These are phyloP conservation scores for Aphanomyces invadans DNA, from an alignment of 352 stramenopile genomes.

Conservation along the genomic window DNA sequence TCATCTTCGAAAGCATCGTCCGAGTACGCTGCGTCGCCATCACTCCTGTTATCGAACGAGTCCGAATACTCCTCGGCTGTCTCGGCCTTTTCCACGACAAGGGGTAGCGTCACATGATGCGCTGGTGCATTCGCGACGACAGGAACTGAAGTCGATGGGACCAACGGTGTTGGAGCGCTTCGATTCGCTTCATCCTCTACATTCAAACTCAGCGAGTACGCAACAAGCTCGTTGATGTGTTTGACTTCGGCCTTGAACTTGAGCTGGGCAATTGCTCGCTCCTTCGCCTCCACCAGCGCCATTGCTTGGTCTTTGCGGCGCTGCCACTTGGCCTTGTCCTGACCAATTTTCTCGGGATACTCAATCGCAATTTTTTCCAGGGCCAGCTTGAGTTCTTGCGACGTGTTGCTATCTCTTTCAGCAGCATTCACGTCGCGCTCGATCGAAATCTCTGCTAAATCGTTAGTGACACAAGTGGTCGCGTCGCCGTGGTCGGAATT, in stretches of 20 bases:
- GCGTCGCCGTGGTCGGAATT: background rate
- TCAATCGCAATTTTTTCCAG: conserved; percentile 8
- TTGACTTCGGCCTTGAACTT: conserved; percentile 4
- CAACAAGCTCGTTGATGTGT: conserved; percentile 1
- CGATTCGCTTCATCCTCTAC: background rate
- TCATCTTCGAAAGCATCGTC: conserved; percentile 1
- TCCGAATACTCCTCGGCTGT: conserved; percentile 9
- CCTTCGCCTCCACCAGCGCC: conserved; percentile 15
- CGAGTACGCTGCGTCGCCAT: background rate
- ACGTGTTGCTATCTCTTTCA: conserved; percentile 18
- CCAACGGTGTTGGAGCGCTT: background rate
- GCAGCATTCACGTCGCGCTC: background rate
- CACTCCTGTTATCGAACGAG: conserved; percentile 7
- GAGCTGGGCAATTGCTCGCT: background rate
- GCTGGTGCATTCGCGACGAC: background rate
- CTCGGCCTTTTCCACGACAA: background rate
- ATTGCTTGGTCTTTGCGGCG: conserved; percentile 13
- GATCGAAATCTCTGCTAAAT: background rate
- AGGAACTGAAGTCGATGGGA: background rate
- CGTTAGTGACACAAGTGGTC: background rate
- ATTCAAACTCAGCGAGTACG: conserved; percentile 16
- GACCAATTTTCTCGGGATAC: background rate
- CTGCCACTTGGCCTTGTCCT: conserved; percentile 10
- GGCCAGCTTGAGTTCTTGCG: conserved; percentile 5
- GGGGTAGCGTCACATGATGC: background rate